Conservation (phyloP, 495 filamentous ascomycete species). For the Xylaria intraflava region DNA sequence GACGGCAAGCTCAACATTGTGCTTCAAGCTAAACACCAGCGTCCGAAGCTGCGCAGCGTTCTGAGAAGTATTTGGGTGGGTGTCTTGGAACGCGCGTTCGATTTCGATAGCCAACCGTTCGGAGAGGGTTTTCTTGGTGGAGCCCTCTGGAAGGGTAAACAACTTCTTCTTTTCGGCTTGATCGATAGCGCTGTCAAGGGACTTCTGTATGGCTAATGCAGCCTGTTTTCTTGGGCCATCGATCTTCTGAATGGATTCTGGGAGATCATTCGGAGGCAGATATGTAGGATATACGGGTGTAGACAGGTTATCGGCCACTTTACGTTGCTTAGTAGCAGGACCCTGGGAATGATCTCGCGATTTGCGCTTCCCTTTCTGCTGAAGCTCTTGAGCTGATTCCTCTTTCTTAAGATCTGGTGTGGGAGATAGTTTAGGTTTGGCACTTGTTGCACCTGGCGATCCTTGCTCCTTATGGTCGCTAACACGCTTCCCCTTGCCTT, state of each 20-base stretch:
- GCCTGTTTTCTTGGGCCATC: constrained; percentile 36
- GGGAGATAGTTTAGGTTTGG: constrained; percentile 29
- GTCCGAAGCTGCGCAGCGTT: constrained; percentile 44
- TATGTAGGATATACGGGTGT: constrained; percentile 29
- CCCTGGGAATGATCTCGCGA: constrained; percentile 28
- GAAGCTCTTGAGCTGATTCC: constrained; percentile 21
- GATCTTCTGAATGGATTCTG: constrained; percentile 34
- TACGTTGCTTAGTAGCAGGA: constrained; percentile 45
- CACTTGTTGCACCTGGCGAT: constrained; percentile 25
- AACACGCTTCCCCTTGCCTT: constrained; percentile 42
- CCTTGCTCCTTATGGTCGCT: constrained; percentile 45
- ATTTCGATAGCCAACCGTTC: constrained; percentile 57
- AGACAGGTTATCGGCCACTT: constrained; percentile 40
- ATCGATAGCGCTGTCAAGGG: constrained; percentile 33
- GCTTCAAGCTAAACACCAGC: constrained; percentile 76
- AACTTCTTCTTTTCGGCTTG: constrained; percentile 38
- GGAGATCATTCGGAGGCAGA: constrained; percentile 32
- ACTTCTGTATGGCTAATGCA: constrained; percentile 39
- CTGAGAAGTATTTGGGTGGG: constrained; percentile 33
- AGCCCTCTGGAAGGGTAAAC: constrained; percentile 28
- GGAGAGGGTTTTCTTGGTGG: constrained; percentile 30
- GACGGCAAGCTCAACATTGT: constrained; percentile 70
- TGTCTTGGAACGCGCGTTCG: constrained; percentile 53
- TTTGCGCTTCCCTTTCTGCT: constrained; percentile 32
- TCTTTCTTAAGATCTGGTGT: constrained; percentile 38